Conservation (phyloP, 257 asterid species). For the Nicotiana undulata region DNA sequence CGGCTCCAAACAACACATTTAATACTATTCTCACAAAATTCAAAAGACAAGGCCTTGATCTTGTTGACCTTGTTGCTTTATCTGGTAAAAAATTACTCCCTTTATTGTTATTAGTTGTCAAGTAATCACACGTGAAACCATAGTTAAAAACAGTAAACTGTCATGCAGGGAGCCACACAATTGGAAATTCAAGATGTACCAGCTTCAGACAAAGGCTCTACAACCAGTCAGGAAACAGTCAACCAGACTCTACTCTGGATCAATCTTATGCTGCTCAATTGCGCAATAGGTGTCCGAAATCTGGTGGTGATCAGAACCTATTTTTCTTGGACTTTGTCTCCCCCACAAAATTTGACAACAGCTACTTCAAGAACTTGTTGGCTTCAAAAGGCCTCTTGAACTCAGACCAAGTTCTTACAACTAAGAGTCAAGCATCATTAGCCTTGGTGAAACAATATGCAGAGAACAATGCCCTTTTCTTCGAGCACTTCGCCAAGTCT, state of each 20-base stretch:
- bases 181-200: slow-evolving; percentile 68
- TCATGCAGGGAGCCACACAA: slow-evolving; percentile 79
- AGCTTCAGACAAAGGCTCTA: slow-evolving; percentile 90
- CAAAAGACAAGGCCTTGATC: slow-evolving; percentile 57
- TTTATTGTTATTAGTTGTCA: not conserved
- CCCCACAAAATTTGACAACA: slow-evolving; percentile 66
- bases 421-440: slow-evolving; percentile 47
- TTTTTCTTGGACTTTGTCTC: slow-evolving; percentile 52
- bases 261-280: slow-evolving; percentile 48
- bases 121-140: not conserved
- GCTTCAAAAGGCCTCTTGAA: slow-evolving; percentile 61
- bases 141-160: not conserved
- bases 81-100: slow-evolving; percentile 40
- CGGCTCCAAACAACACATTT: slow-evolving; percentile 90
- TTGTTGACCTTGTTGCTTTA: slow-evolving; percentile 79
- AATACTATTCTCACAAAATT: slow-evolving; percentile 81
- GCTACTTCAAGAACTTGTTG: slow-evolving; percentile 66
- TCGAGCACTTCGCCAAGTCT: slow-evolving; percentile 68
- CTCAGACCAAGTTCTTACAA: slow-evolving; percentile 73
- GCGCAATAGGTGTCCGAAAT: slow-evolving; percentile 57
- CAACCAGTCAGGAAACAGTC: slow-evolving; percentile 61
- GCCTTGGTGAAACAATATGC: slow-evolving; percentile 70
- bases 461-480: slow-evolving; percentile 46
- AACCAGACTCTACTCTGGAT: slow-evolving; percentile 51
- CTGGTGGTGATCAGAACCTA: slow-evolving; percentile 83